Percentiles rank a stretch among this genome's conserved stretches.
Conservation (phyloP, 306 rosid species). For the Quercus agrifolia region DNA sequence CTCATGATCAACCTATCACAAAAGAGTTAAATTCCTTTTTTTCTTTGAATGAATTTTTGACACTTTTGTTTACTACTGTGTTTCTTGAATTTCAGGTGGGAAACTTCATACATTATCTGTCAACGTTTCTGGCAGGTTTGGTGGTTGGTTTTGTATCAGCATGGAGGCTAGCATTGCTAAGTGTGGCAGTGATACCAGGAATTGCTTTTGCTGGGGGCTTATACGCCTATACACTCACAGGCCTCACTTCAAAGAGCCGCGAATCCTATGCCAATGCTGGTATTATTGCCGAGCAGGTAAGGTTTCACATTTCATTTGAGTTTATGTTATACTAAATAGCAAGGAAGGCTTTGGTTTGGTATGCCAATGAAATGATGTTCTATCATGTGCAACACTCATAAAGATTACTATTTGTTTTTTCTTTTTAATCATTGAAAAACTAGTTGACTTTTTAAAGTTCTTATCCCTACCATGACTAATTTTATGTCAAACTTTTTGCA, state of each 20-base stretch:
- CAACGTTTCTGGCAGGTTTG: constrained; percentile 93
- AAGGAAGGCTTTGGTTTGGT: not conserved
- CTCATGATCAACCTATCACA: too few species aligned
- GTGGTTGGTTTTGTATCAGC: constrained; percentile 99
- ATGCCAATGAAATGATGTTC: constrained; percentile 35
- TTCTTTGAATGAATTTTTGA: not conserved
- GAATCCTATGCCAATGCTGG: constrained; percentile 97
- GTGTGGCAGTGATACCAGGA: constrained; percentile 97
- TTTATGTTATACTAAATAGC: too few species aligned
- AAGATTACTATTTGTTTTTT: constrained; percentile 23
- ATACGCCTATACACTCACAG: constrained; percentile 95
- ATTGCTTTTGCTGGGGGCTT: constrained; percentile 98
- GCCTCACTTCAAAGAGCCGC: constrained; percentile 94
- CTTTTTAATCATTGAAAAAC: constrained; percentile 17
- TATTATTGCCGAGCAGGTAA: constrained; percentile 91
- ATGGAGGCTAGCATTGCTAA: constrained; percentile 90
- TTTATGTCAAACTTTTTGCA: not conserved
- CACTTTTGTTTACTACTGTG: not conserved
- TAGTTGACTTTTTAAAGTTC: not conserved
- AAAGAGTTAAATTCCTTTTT: not conserved
- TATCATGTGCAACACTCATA: constrained; percentile 30
- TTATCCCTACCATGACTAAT: not conserved
- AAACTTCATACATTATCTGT: constrained; percentile 94
- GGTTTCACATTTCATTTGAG: not conserved
- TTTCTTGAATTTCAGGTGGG: constrained; percentile 63